phyloP scores from a whole-genome alignment of 225 moss, liverwort and hornwort species.

The Neckera pumila region DNA sequence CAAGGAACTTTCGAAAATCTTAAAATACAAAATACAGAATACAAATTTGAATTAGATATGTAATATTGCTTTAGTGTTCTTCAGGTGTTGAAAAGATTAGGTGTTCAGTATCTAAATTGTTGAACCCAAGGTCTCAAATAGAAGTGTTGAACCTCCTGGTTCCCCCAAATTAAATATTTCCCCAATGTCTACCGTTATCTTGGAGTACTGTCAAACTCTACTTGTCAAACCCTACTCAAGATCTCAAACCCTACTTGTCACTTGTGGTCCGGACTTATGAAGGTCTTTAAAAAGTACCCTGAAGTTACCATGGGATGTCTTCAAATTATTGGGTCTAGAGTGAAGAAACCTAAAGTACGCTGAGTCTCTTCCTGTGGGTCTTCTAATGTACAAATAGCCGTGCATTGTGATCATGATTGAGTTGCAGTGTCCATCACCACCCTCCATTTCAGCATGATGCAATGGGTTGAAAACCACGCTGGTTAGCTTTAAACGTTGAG shows the following conservation, averaged over 20 bases:
- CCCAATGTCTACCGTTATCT: neutral
- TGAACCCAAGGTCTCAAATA: neutral
- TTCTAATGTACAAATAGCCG: neutral
- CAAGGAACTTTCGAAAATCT: neutral
- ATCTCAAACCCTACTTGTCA: neutral
- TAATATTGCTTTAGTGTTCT: neutral
- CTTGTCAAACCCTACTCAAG: too few relatives aligned
- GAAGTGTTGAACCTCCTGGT: neutral
- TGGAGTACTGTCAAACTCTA: neutral
- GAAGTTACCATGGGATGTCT: neutral
- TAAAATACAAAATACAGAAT: neutral
- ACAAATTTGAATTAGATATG: neutral
- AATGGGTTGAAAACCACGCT: neutral
- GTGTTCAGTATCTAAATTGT: neutral
- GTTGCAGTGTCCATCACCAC: neutral
- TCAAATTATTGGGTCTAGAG: neutral
- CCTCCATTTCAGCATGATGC: neutral
- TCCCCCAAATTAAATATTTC: neutral
- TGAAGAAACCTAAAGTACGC: neutral
- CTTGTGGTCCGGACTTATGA: neutral
- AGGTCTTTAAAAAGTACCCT: neutral
- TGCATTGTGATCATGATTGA: neutral
- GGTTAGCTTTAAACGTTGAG: neutral
- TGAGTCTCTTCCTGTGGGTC: neutral
- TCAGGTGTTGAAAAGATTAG: too few relatives aligned